Percentiles rank a stretch among this genome's conserved stretches.
These are phyloP conservation scores for Trichosporon sp. DNA, from an alignment of 1,284 basidiomycete species.

Conservation along the genomic window DNA sequence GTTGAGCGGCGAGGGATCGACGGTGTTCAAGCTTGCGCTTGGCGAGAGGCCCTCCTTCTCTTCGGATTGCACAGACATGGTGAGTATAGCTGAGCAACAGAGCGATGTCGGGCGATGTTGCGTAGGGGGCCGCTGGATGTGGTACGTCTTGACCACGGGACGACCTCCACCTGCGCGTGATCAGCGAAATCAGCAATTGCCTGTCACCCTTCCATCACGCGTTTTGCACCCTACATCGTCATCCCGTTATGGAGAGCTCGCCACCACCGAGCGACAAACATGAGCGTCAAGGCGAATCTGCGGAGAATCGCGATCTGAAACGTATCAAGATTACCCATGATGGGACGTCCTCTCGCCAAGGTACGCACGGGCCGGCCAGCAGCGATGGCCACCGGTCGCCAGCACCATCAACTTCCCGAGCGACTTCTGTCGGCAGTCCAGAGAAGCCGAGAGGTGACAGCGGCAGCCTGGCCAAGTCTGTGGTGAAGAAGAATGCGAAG, in stretches of 20 bases:
- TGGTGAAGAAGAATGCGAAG: slow-evolving; percentile 70
- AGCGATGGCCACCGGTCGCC: background rate
- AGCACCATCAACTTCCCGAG: background rate
- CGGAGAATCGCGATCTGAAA: slow-evolving; percentile 6
- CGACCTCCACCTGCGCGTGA: slow-evolving; percentile 2
- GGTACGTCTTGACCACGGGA: background rate
- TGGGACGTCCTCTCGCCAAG: background rate
- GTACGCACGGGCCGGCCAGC: background rate
- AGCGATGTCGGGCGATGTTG: background rate
- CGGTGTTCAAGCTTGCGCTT: background rate
- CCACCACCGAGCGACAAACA: slow-evolving; percentile 54
- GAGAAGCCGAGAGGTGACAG: background rate
- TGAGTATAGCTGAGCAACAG: background rate
- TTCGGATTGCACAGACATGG: background rate
- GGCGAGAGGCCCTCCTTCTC: background rate
- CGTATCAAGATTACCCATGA: slow-evolving; percentile 4
- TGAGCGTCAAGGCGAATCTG: background rate
- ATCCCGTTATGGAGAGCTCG: slow-evolving; percentile 50
- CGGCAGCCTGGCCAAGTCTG: slow-evolving; percentile 50
- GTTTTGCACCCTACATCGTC: background rate
- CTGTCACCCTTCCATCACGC: background rate
- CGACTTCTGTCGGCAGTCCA: background rate
- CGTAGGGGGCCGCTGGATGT: background rate
- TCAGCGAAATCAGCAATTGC: background rate
- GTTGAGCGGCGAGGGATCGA: slow-evolving; percentile 22